These are phyloP conservation scores for Sarcomyxa edulis DNA, from an alignment of 768 basidiomycete species.

Conservation along the genomic window DNA sequence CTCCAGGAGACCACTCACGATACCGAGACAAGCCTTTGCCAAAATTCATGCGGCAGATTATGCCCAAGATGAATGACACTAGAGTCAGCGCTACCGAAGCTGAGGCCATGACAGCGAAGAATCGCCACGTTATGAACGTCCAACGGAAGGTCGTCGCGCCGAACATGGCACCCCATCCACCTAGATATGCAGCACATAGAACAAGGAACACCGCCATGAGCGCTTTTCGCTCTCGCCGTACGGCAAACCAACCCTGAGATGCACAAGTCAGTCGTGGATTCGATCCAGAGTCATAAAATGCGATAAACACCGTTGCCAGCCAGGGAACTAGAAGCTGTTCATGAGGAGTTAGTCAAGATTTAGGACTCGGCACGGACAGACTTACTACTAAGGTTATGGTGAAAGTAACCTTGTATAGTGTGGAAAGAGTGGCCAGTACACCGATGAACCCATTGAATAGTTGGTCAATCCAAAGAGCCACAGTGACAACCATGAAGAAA, in stretches of 20 bases:
- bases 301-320: constrained; percentile 47
- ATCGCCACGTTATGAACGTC: constrained; percentile 69
- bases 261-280: constrained; percentile 4
- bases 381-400: constrained; percentile 58
- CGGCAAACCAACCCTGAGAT: constrained; percentile 67
- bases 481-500: constrained; percentile 70
- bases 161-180: constrained; percentile 72
- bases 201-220: constrained; percentile 61
- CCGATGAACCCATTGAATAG: constrained; percentile 63
- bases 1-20: constrained; percentile 37
- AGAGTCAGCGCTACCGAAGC: constrained; percentile 55
- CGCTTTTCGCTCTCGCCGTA: constrained; percentile 57
- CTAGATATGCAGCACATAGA: constrained; percentile 55
- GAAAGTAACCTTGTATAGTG: constrained; percentile 49
- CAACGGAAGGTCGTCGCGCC: constrained; percentile 67
- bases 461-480: constrained; percentile 75
- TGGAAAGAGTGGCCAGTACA: constrained; percentile 36
- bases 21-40: constrained; percentile 67
- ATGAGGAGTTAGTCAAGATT: constrained; percentile 5
- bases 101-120: constrained; percentile 62
- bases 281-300: not conserved
- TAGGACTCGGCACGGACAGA: constrained; percentile 7
- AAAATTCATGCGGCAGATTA: constrained; percentile 70
- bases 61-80: constrained; percentile 51
- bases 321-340: constrained; percentile 62